phyloP scores from a whole-genome alignment of 2,329 filamentous ascomycete genomes.

The Hypoxylon sp. region DNA sequence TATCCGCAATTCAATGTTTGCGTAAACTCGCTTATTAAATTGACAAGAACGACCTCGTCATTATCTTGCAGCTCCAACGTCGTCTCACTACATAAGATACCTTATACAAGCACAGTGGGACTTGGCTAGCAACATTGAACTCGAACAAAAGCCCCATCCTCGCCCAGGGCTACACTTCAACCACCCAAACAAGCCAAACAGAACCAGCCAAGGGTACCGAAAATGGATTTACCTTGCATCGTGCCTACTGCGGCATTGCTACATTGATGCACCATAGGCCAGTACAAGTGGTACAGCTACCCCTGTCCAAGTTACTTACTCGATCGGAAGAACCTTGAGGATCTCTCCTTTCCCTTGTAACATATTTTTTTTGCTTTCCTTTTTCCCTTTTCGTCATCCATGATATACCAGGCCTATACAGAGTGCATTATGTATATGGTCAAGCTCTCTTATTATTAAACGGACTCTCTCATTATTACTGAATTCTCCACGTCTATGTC shows the following conservation, averaged over 20 bases:
- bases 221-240: slow-evolving; percentile 42
- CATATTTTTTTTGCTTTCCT: slow-evolving; percentile 25
- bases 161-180: slow-evolving; percentile 29
- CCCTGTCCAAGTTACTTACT: slow-evolving; percentile 27
- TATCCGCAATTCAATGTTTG: slow-evolving; percentile 4
- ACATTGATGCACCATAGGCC: slow-evolving; percentile 10
- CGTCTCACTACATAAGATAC: slow-evolving; percentile 23
- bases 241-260: slow-evolving; percentile 26
- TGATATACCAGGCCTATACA: slow-evolving; percentile 21
- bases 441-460: slow-evolving; percentile 13
- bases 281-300: slow-evolving; percentile 4
- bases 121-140: not conserved
- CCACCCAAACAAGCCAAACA: slow-evolving; percentile 18
- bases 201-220: slow-evolving; percentile 26
- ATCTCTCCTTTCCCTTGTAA: slow-evolving; percentile 39
- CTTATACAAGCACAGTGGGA: slow-evolving; percentile 16
- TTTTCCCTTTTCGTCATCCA: slow-evolving; percentile 19
- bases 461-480: slow-evolving; percentile 17
- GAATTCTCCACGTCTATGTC: slow-evolving; percentile 26
- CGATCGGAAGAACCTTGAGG: slow-evolving; percentile 43
- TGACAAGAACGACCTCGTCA: slow-evolving; percentile 27
- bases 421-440: slow-evolving; percentile 27
- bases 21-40: slow-evolving; percentile 22
- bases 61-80: slow-evolving; percentile 20
- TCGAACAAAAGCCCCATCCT: slow-evolving; percentile 22